These are phyloP conservation scores for Pyrenophora teres DNA, from an alignment of 2,329 filamentous ascomycete species.

Conservation along the genomic window DNA sequence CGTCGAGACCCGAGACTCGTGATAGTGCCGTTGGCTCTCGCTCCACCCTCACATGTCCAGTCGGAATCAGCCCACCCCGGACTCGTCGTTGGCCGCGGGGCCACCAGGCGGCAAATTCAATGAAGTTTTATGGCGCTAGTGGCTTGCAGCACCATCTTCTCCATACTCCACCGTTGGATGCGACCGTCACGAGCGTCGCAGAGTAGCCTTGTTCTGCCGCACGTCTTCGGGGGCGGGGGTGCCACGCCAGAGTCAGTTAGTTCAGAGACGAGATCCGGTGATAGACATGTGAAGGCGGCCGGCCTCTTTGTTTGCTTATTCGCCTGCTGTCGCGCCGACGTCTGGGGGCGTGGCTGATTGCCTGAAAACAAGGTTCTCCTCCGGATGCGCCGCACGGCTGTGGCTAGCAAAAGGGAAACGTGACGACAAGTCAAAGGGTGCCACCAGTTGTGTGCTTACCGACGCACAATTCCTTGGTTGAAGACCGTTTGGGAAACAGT, in stretches of 20 bases:
- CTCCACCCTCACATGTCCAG: not conserved
- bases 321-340: slow-evolving; percentile 20
- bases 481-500: slow-evolving; percentile 10
- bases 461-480: slow-evolving; percentile 25
- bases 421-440: slow-evolving; percentile 27
- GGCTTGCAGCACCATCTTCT: slow-evolving; percentile 19
- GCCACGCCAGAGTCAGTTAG: slow-evolving; percentile 14
- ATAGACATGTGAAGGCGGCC: slow-evolving; percentile 30
- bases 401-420: slow-evolving; percentile 33
- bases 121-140: slow-evolving; percentile 8
- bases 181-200: slow-evolving; percentile 18
- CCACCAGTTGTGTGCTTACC: slow-evolving; percentile 30
- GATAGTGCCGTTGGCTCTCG: slow-evolving; percentile 7
- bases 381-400: slow-evolving; percentile 40
- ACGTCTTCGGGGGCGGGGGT: slow-evolving; percentile 15
- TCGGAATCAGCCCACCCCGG: slow-evolving; percentile 1
- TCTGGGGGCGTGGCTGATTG: slow-evolving; percentile 11
- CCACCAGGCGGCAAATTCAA: slow-evolving; percentile 8
- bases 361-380: slow-evolving; percentile 39
- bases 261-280: slow-evolving; percentile 9
- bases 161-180: slow-evolving; percentile 7
- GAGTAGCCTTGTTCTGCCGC: slow-evolving; percentile 21
- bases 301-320: slow-evolving; percentile 18
- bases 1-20: slow-evolving; percentile 2
- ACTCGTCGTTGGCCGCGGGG: not conserved